These are phyloP conservation scores for Daucus carota DNA, from an alignment of 129 eudicot genomes.

Conservation along the genomic window DNA sequence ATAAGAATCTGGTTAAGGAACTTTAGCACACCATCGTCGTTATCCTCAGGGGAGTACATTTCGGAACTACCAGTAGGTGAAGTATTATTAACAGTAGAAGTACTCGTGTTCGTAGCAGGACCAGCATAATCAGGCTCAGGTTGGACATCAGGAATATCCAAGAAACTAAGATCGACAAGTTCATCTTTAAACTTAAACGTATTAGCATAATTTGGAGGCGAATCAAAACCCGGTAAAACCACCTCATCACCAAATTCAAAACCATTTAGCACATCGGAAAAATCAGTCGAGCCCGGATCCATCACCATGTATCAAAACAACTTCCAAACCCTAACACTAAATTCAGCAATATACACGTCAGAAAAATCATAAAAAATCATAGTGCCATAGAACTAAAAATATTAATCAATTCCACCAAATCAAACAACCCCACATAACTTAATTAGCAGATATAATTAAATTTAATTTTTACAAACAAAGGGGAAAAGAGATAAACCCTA, in stretches of 20 bases:
- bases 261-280: slow-evolving; percentile 25
- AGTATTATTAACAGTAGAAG: background rate
- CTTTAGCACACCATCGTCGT: slow-evolving; percentile 46
- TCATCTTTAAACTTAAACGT: slow-evolving; percentile 38
- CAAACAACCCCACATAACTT: background rate
- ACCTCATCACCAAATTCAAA: slow-evolving; percentile 31
- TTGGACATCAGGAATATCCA: slow-evolving; percentile 30
- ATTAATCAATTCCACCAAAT: background rate
- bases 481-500: background rate
- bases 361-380: background rate
- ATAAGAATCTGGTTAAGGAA: slow-evolving; percentile 52
- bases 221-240: slow-evolving; percentile 31
- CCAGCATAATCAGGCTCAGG: slow-evolving; percentile 12
- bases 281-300: slow-evolving; percentile 42
- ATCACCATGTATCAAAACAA: slow-evolving; percentile 31
- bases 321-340: background rate
- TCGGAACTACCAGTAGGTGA: slow-evolving; percentile 29
- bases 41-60: slow-evolving; percentile 46
- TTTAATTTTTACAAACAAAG: background rate
- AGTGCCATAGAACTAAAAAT: too few species aligned
- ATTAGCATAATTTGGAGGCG: slow-evolving; percentile 17
- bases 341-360: background rate
- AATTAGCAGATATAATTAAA: background rate
- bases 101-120: background rate
- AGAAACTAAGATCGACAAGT: slow-evolving; percentile 40